Conservation (phyloP, 2,329 filamentous ascomycete species). For the Truncatella angustata region DNA sequence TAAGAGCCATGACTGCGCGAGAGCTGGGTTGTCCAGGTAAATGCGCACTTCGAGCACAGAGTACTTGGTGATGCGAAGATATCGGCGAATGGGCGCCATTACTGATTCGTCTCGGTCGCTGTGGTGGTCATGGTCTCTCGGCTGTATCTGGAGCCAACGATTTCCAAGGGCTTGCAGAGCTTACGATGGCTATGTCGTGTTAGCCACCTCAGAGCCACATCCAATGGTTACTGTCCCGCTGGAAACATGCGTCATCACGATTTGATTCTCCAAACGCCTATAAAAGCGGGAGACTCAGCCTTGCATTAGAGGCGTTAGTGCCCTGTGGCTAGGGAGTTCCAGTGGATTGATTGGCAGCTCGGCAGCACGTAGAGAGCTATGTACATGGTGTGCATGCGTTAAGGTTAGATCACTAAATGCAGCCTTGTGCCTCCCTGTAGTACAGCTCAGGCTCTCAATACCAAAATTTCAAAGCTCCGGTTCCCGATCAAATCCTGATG, state of each 20-base stretch:
- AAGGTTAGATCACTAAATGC: conserved; percentile 5
- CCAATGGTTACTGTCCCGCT: too few relatives aligned
- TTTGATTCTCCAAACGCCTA: too few relatives aligned
- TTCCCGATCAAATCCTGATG: not conserved
- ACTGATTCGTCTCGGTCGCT: not conserved
- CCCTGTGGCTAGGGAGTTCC: not conserved
- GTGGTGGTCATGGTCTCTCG: not conserved
- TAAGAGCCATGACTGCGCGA: conserved; percentile 81
- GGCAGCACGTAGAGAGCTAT: too few relatives aligned
- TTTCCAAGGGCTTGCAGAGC: not conserved
- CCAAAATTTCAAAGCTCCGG: not conserved
- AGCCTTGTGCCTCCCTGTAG: too few relatives aligned
- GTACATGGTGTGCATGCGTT: too few relatives aligned
- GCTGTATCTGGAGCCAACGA: not conserved
- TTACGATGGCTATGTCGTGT: too few relatives aligned
- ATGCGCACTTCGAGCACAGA: conserved; percentile 96
- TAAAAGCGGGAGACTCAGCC: too few relatives aligned
- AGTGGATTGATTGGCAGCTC: not conserved
- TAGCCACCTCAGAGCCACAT: too few relatives aligned
- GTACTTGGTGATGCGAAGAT: conserved; percentile 87
- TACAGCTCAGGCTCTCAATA: not conserved
- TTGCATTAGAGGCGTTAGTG: conserved; percentile 4
- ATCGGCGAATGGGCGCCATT: conserved; percentile 88
- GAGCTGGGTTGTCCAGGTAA: conserved; percentile 86
- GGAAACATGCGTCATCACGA: too few relatives aligned